Evolutionary conservation across 164 flowering plant genomes (phyloP).

Genomic region (Magnolia officinalis): DNA sequence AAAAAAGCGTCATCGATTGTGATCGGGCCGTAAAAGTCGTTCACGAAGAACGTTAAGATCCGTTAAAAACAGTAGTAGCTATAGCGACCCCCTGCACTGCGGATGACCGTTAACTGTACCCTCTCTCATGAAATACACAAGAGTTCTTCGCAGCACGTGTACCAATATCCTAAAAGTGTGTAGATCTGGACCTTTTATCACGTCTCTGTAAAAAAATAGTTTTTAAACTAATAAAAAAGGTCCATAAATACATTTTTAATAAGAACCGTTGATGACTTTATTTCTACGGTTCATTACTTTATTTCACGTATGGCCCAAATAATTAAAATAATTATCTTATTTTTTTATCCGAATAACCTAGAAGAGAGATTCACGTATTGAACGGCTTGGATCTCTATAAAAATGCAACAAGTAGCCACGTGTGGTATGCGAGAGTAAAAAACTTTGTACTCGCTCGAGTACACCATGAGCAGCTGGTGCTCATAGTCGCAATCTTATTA

Average conservation of each 20-base stretch:
- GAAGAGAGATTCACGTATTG: not conserved
- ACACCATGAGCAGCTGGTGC: not conserved
- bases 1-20: conserved; percentile 3
- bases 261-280: too few relatives aligned
- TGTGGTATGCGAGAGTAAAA: not conserved
- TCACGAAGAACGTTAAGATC: conserved; percentile 37
- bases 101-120: not conserved
- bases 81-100: conserved; percentile 1
- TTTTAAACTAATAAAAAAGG: too few relatives aligned
- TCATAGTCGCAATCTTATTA: conserved; percentile 5
- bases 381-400: not conserved
- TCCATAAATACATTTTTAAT: too few relatives aligned
- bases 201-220: not conserved
- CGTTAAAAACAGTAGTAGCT: conserved; percentile 17
- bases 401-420: not conserved
- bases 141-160: not conserved
- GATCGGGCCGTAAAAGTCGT: conserved; percentile 16
- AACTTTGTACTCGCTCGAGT: not conserved
- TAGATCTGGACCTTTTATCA: not conserved
- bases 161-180: too few relatives aligned
- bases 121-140: not conserved
- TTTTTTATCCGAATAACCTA: not conserved
- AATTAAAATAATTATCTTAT: not conserved
- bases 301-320: not conserved
- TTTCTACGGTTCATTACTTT: not conserved